Percentiles rank a stretch among this genome's conserved stretches.
phyloP scores from a whole-genome alignment of 768 basidiomycete species.

The Amanita brunnescens region DNA sequence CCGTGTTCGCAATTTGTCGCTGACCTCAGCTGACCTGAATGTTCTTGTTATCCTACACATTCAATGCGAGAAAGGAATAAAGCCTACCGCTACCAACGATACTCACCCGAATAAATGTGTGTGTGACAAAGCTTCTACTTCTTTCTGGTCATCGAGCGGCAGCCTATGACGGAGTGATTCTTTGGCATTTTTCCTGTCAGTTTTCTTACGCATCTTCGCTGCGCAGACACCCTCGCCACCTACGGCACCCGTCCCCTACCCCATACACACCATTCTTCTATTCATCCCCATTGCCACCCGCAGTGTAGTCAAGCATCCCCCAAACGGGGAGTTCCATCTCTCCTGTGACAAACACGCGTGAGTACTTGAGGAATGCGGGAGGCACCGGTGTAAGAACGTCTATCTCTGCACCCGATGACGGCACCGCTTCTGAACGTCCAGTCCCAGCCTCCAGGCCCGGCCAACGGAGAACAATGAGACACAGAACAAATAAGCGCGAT shows the following conservation, averaged over 20 bases:
- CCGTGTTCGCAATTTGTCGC: too few relatives aligned
- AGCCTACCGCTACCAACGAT: too few relatives aligned
- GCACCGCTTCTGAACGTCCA: conserved; percentile 19
- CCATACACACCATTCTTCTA: conserved; percentile 29
- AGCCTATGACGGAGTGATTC: too few relatives aligned
- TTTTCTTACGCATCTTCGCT: too few relatives aligned
- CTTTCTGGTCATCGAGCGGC: too few relatives aligned
- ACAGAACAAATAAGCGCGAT: conserved; percentile 65
- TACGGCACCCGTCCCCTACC: conserved; percentile 60
- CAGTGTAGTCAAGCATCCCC: conserved; percentile 63
- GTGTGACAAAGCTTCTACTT: too few relatives aligned
- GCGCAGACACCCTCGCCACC: conserved; percentile 67
- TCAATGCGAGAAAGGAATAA: too few relatives aligned
- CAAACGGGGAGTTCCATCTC: conserved; percentile 83
- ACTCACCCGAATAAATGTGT: too few relatives aligned
- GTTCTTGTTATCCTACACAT: too few relatives aligned
- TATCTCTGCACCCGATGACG: too few relatives aligned
- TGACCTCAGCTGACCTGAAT: too few relatives aligned
- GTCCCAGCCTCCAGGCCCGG: neutral
- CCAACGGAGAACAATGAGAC: conserved; percentile 4
- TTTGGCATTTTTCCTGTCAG: too few relatives aligned
- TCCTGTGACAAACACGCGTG: conserved; percentile 65
- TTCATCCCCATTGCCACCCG: conserved; percentile 12
- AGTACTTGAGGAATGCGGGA: conserved; percentile 28
- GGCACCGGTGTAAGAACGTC: conserved; percentile 82